Evolutionary conservation across 176 grass and related monocot species (phyloP), one percentile per base, ranked within the genome.

Genomic region (Cenchrus fungigraminus): DNA sequence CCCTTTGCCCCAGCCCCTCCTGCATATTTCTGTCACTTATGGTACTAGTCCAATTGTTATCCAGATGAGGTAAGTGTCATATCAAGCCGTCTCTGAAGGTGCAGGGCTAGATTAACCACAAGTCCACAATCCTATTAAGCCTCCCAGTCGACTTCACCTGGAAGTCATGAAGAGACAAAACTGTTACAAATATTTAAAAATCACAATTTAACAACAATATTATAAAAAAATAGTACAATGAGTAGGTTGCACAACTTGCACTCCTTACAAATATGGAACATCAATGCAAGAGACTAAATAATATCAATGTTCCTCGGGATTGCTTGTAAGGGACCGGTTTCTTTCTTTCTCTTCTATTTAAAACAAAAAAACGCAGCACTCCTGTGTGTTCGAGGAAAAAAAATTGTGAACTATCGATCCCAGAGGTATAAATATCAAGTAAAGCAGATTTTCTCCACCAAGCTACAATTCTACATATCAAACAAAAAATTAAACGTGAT

Each of bases 21-120:
- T 79, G 58, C 79, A 86, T 79, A 83, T 86, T 79, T 68, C 59
- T 22, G 59, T 52, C 14, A 2, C 53, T 74, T 51, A 76, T 20
- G 2, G 16, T 17, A 51, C 61, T 59, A 64, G 17, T 79, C 65
- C 71, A 71, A 40, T 20, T 61, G 44, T 62, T 51, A 19, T 71
- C 56, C 29, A 52, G 12, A 51, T 32, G 28, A 40, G 69, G 31
- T 75, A 75, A n/a, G 6, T 53, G 6, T 53, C 52, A 71, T 78
- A 69, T 14, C 68, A 61, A 50, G 42, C 52, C 29, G 63, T 44
- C 47, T 80, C 32, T 37, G 74, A 37, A 81, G 22, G 25, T 15
- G 55, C 76, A 72, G 19, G 37, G 19, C 20, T 45, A 40, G 34
- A 69, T 78, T 43, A 78, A 71, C 52, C 51, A 50, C 65, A 22